These are phyloP conservation scores for Aspergillus quadricinctus DNA, from an alignment of 2,329 filamentous ascomycete genomes.

Conservation along the genomic window DNA sequence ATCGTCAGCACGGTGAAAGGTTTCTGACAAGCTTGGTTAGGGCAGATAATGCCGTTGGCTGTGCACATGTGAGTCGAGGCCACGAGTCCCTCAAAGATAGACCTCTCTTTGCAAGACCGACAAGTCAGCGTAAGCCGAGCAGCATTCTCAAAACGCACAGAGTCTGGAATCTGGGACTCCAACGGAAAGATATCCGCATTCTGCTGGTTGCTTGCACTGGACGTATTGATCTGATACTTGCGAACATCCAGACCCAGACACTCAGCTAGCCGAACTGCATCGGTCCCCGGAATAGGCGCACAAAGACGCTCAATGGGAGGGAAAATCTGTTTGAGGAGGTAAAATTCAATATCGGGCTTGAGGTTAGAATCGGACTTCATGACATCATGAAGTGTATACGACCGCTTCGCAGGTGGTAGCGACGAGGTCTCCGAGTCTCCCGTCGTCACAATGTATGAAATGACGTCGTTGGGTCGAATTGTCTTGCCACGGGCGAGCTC, in stretches of 20 bases:
- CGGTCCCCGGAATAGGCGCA: conserved; percentile 90
- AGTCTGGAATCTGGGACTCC: conserved; percentile 90
- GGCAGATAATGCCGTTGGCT: conserved; percentile 70
- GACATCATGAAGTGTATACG: conserved; percentile 80
- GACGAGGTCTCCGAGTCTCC: conserved; percentile 59
- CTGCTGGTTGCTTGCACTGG: conserved; percentile 48
- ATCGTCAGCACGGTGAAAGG: conserved; percentile 67
- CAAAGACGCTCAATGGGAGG: conserved; percentile 96
- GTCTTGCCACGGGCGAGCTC: conserved; percentile 82
- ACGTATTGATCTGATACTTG: conserved; percentile 72
- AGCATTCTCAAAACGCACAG: conserved; percentile 81
- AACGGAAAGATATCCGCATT: conserved; percentile 78
- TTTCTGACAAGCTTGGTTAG: conserved; percentile 57
- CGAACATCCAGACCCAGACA: conserved; percentile 87
- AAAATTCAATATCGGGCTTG: conserved; percentile 92
- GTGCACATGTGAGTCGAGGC: conserved; percentile 58
- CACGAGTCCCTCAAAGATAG: conserved; percentile 72
- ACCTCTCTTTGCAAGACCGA: conserved; percentile 68
- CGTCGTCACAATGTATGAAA: conserved; percentile 85
- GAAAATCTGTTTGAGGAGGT: conserved; percentile 96
- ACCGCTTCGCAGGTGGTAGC: conserved; percentile 73
- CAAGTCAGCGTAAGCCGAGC: conserved; percentile 73
- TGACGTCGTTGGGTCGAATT: conserved; percentile 90
- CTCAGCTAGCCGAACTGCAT: conserved; percentile 82
- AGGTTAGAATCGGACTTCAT: conserved; percentile 71